phyloP scores from a whole-genome alignment of 306 rosid species.

The Prunus padus region DNA sequence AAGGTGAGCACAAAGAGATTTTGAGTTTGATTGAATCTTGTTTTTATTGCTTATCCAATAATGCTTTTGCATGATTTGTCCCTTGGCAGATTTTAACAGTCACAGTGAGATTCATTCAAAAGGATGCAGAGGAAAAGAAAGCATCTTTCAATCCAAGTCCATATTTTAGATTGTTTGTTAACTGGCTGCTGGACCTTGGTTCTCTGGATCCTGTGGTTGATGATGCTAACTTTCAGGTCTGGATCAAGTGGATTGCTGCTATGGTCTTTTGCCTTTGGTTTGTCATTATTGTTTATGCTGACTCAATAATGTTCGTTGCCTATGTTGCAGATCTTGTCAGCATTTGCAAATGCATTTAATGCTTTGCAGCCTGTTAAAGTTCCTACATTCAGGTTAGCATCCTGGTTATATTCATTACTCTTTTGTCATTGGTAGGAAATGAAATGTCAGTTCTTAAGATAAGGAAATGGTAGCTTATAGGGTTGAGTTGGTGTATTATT shows the following conservation, averaged over 20 bases:
- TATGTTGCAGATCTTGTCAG: conserved; percentile 70
- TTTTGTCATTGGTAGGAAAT: conserved; percentile 12
- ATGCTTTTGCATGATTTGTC: conserved; percentile 26
- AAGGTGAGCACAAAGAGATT: conserved; percentile 52
- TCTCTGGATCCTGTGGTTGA: conserved; percentile 78
- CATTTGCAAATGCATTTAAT: conserved; percentile 87
- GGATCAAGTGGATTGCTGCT: conserved; percentile 9
- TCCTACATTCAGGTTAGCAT: conserved; percentile 84
- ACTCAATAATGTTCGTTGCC: conserved; percentile 22
- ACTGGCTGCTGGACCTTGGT: conserved; percentile 90
- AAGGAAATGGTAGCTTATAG: neutral
- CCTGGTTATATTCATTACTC: neutral
- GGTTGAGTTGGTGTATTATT: neutral
- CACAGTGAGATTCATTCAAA: conserved; percentile 67
- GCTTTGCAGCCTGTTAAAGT: conserved; percentile 91
- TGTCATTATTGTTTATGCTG: conserved; percentile 5
- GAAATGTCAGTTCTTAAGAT: neutral
- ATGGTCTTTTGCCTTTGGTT: conserved; percentile 8
- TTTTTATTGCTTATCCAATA: conserved; percentile 1
- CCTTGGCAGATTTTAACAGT: conserved; percentile 70
- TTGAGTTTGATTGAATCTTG: neutral
- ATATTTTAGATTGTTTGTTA: conserved; percentile 84
- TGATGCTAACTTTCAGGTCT: conserved; percentile 93
- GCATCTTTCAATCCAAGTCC: conserved; percentile 81
- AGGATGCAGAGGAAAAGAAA: conserved; percentile 92